Percentiles rank a stretch among this genome's conserved stretches.
phyloP scores from a whole-genome alignment of 1,284 basidiomycete genomes.

The Meira miltonrushii region DNA sequence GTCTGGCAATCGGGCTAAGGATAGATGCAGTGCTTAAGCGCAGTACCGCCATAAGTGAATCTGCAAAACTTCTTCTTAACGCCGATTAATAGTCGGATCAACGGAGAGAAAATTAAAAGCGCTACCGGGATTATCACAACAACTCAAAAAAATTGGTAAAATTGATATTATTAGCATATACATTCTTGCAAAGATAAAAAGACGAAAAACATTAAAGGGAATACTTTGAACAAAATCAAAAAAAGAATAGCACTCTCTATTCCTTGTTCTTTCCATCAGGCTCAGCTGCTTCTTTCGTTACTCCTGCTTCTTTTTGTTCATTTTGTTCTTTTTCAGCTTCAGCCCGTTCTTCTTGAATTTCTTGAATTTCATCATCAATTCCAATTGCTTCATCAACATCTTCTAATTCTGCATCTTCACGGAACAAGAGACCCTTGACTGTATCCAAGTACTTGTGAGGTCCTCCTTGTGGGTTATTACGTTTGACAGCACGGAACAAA shows the following conservation, averaged over 20 bases:
- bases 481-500: conserved; percentile 44
- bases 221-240: neutral
- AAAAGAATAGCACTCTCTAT: neutral
- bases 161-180: too few species aligned
- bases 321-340: conserved; percentile 35
- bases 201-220: too few species aligned
- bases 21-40: too few species aligned
- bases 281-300: conserved; percentile 7
- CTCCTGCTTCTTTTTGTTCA: conserved; percentile 12
- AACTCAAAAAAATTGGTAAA: too few species aligned
- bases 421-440: conserved; percentile 59
- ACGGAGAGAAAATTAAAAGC: too few species aligned
- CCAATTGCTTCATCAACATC: conserved; percentile 54
- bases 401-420: conserved; percentile 53
- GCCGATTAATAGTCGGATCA: too few species aligned
- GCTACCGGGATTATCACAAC: too few species aligned
- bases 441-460: conserved; percentile 60
- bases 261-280: conserved; percentile 1
- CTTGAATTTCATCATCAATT: conserved; percentile 56
- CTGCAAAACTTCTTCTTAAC: too few species aligned
- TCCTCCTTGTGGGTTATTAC: conserved; percentile 49
- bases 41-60: too few species aligned
- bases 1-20: too few species aligned
- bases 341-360: conserved; percentile 46
- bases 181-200: too few species aligned